These are phyloP conservation scores for Cryptococcus sp. DNA, from an alignment of 1,284 basidiomycete species.

Conservation along the genomic window DNA sequence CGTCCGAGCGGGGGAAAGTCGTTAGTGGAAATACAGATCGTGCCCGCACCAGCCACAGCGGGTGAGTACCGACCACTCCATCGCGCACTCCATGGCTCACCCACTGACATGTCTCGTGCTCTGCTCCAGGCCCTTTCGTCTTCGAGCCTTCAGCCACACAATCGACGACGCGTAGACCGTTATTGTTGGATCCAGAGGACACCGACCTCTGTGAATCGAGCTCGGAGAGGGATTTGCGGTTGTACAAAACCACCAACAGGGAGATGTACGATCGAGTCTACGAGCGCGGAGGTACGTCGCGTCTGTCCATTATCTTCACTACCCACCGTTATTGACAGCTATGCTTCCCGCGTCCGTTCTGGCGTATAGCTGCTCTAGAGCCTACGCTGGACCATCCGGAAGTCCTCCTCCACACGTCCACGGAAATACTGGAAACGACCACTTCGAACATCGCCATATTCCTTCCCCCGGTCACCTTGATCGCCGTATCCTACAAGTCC, in stretches of 20 bases:
- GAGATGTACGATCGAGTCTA: conserved; percentile 39
- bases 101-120: neutral
- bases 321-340: neutral
- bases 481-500: too few relatives aligned
- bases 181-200: conserved; percentile 32
- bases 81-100: neutral
- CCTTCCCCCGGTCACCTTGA: conserved; percentile 7
- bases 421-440: conserved; percentile 41
- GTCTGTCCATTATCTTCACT: neutral
- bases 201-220: conserved; percentile 6
- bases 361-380: neutral
- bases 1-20: conserved; percentile 8
- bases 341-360: neutral
- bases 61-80: conserved; percentile 23
- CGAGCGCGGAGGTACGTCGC: conserved; percentile 24
- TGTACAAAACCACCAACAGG: conserved; percentile 44
- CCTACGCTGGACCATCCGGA: conserved; percentile 26
- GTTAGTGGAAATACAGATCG: conserved; percentile 28
- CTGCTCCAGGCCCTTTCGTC: conserved; percentile 27
- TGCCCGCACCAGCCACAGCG: conserved; percentile 31
- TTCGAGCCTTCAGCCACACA: neutral
- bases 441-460: conserved; percentile 49
- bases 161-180: conserved; percentile 12
- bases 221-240: conserved; percentile 16
- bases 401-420: conserved; percentile 36